Percentiles rank a stretch among this genome's conserved stretches.
Evolutionary conservation across 1,284 basidiomycete species (phyloP).

Genomic region (Irpex rosettiformis): DNA sequence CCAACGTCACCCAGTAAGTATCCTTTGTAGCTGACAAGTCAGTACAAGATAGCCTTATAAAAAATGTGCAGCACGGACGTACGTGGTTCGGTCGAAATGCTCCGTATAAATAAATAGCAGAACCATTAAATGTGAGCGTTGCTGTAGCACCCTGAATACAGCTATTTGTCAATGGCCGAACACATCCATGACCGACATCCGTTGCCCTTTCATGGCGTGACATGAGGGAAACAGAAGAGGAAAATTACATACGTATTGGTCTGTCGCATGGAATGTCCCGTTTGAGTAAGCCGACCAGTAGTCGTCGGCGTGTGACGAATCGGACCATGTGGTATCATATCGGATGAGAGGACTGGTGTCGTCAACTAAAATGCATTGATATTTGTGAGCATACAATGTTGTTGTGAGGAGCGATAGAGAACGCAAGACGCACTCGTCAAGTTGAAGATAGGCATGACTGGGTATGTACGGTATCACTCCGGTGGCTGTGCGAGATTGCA

Average conservation of each 20-base stretch:
- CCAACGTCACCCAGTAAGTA: slow-evolving; percentile 6
- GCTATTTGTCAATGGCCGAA: not conserved
- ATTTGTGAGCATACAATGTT: not conserved
- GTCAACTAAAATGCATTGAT: slow-evolving; percentile 2
- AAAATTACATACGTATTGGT: slow-evolving; percentile 7
- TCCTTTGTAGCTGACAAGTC: too few relatives aligned
- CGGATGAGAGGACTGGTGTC: slow-evolving; percentile 11
- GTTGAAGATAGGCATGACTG: slow-evolving; percentile 12
- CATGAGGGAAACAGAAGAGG: too few relatives aligned
- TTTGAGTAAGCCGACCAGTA: slow-evolving; percentile 4
- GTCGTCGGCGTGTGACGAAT: slow-evolving; percentile 5
- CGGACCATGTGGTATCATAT: slow-evolving; percentile 8
- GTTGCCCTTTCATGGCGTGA: too few relatives aligned
- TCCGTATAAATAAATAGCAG: slow-evolving; percentile 12
- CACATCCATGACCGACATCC: not conserved
- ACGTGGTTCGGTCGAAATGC: slow-evolving; percentile 13
- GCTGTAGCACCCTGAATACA: slow-evolving; percentile 7
- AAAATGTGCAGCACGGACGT: too few relatives aligned
- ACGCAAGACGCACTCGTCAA: slow-evolving; percentile 8
- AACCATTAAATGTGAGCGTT: slow-evolving; percentile 12
- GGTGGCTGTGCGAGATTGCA: not conserved
- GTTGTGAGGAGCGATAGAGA: not conserved
- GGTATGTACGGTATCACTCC: too few relatives aligned
- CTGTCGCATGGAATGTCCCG: slow-evolving; percentile 11
- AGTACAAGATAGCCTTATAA: too few relatives aligned